Evolutionary conservation across 1,284 basidiomycete genomes (phyloP).

Genomic region (Boletus sp.): DNA sequence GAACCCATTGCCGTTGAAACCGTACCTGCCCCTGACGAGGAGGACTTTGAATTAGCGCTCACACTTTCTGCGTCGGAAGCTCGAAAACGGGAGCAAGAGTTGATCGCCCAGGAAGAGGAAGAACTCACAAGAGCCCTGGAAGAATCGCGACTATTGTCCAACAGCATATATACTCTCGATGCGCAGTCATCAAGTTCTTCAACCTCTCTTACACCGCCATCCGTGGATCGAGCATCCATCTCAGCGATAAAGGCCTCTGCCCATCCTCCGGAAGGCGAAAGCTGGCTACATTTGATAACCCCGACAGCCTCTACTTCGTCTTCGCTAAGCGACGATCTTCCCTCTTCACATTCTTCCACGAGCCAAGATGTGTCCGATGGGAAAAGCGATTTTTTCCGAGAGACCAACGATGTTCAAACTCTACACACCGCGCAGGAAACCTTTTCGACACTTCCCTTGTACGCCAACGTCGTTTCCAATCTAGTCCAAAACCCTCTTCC

Average conservation of each 20-base stretch:
- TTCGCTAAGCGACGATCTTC: slow-evolving; percentile 11
- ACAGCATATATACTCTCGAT: slow-evolving; percentile 17
- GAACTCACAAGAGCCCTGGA: slow-evolving; percentile 61
- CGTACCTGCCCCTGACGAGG: slow-evolving; percentile 23
- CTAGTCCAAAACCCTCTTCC: slow-evolving; percentile 14
- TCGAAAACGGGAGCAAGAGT: slow-evolving; percentile 34
- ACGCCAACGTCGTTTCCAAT: slow-evolving; percentile 26
- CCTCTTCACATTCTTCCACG: background rate
- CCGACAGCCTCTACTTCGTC: slow-evolving; percentile 28
- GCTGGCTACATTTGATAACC: slow-evolving; percentile 33
- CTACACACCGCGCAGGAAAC: slow-evolving; percentile 5
- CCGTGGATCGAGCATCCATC: slow-evolving; percentile 18
- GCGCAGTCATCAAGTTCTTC: slow-evolving; percentile 12
- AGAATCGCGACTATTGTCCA: slow-evolving; percentile 46
- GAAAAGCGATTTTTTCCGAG: slow-evolving; percentile 7
- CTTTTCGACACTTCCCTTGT: slow-evolving; percentile 24
- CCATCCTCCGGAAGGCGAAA: slow-evolving; percentile 29
- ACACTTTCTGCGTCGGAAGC: slow-evolving; percentile 54
- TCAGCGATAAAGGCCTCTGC: slow-evolving; percentile 14
- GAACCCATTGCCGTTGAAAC: slow-evolving; percentile 9
- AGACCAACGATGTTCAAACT: slow-evolving; percentile 9
- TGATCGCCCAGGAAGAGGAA: slow-evolving; percentile 50
- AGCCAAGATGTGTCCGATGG: slow-evolving; percentile 7
- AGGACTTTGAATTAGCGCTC: slow-evolving; percentile 39
- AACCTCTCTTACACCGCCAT: slow-evolving; percentile 6